Evolutionary conservation across 331 rosid genomes (phyloP).

Genomic region (Ulmus americana): DNA sequence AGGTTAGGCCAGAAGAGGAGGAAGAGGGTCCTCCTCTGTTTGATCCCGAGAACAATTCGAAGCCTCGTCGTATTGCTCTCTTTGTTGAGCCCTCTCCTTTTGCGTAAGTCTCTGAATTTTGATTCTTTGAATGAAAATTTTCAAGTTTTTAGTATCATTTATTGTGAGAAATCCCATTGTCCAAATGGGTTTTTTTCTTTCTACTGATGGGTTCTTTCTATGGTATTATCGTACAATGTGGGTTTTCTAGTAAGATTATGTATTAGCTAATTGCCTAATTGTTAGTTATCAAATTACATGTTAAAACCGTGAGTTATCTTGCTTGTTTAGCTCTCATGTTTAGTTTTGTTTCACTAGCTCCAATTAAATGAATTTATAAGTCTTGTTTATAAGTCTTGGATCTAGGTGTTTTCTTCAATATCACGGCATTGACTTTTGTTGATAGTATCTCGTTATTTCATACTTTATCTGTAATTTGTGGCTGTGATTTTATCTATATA

Average conservation of each 20-base stretch:
- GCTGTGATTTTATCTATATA: not conserved
- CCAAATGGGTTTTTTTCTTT: not conserved
- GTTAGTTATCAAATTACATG: not conserved
- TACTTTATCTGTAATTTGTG: not conserved
- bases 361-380: not conserved
- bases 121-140: conserved; percentile 1
- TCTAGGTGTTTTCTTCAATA: not conserved
- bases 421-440: not conserved
- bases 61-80: conserved; percentile 90
- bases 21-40: conserved; percentile 62
- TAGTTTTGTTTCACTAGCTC: not conserved
- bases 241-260: not conserved
- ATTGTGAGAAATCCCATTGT: conserved; percentile 6
- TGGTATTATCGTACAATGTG: not conserved
- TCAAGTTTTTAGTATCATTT: not conserved
- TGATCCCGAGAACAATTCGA: conserved; percentile 48
- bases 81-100: conserved; percentile 98
- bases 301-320: not conserved
- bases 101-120: conserved; percentile 49
- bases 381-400: not conserved
- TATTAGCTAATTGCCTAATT: not conserved
- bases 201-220: not conserved
- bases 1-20: conserved; percentile 36
- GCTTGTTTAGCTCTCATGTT: no score
- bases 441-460: not conserved